Percentiles rank a stretch among this genome's conserved stretches.
Evolutionary conservation across 139 green algal genomes (phyloP).

Genomic region (Micractinium sp.): DNA sequence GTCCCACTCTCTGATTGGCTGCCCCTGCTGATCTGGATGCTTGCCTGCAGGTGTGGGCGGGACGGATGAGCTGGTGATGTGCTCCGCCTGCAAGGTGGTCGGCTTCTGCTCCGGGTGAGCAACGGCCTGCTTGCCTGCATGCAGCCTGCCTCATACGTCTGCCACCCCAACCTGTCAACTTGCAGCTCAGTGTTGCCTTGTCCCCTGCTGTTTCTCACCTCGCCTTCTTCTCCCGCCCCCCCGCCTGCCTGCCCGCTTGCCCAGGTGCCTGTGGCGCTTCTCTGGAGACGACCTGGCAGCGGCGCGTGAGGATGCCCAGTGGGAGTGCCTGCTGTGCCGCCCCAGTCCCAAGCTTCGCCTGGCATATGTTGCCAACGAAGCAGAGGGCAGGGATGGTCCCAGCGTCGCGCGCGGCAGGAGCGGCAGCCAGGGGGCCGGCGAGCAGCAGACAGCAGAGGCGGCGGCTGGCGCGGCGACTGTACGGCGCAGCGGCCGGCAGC

Average conservation of each 20-base stretch:
- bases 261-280: slow-evolving; percentile 10
- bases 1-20: not conserved
- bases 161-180: not conserved
- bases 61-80: slow-evolving; percentile 14
- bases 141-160: not conserved
- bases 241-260: not conserved
- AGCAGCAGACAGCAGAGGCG: not conserved
- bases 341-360: not conserved
- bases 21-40: not conserved
- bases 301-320: not conserved
- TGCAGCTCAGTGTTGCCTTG: not conserved
- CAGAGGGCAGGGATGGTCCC: not conserved
- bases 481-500: not conserved
- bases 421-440: not conserved
- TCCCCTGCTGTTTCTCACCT: not conserved
- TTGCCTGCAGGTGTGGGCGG: not conserved
- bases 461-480: not conserved
- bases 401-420: not conserved
- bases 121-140: not conserved
- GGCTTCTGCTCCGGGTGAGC: slow-evolving; percentile 23
- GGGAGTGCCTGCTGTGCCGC: slow-evolving; percentile 8
- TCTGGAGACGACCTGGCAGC: not conserved
- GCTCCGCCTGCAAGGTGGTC: slow-evolving; percentile 2
- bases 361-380: not conserved
- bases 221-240: not conserved